Conservation (phyloP, 1,139 yeast species). For the Diutina siamensis region DNA sequence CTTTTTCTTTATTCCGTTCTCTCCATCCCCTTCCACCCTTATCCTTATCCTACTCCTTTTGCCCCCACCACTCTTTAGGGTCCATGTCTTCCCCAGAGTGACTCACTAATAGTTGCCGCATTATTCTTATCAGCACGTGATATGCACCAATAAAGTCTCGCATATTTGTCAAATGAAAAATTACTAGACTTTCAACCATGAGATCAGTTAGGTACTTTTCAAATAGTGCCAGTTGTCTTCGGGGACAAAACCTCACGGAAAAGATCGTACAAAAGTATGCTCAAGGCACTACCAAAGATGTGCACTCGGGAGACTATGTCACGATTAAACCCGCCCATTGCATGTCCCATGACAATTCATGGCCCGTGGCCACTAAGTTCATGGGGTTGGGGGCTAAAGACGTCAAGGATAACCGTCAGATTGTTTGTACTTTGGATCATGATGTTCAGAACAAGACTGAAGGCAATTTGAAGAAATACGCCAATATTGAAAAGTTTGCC, state of each 20-base stretch:
- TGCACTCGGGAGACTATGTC: conserved; percentile 87
- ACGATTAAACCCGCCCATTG: conserved; percentile 93
- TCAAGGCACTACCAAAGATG: conserved; percentile 65
- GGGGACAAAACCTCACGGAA: conserved; percentile 81
- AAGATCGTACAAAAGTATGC: conserved; percentile 92
- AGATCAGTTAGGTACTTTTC: conserved; percentile 1
- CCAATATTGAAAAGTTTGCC: conserved; percentile 82
- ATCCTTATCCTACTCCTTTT: no score
- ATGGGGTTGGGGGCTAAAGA: conserved; percentile 86
- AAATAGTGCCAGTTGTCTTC: conserved; percentile 8
- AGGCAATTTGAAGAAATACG: conserved; percentile 76
- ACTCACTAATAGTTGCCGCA: background rate
- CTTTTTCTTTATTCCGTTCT: no score
- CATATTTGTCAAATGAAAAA: conserved; percentile 1
- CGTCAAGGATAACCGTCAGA: conserved; percentile 77
- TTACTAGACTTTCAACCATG: background rate
- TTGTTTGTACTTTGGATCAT: conserved; percentile 92
- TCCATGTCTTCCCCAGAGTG: background rate
- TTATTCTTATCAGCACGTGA: background rate
- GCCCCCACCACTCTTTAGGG: no score
- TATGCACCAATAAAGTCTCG: background rate
- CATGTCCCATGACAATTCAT: conserved; percentile 97
- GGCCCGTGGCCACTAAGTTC: conserved; percentile 98
- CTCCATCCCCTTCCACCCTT: no score
- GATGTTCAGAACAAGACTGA: conserved; percentile 92